Percentiles rank a stretch among this genome's conserved stretches.
Conservation (phyloP, 164 flowering plant genomes). For the Amborella trichopoda region DNA sequence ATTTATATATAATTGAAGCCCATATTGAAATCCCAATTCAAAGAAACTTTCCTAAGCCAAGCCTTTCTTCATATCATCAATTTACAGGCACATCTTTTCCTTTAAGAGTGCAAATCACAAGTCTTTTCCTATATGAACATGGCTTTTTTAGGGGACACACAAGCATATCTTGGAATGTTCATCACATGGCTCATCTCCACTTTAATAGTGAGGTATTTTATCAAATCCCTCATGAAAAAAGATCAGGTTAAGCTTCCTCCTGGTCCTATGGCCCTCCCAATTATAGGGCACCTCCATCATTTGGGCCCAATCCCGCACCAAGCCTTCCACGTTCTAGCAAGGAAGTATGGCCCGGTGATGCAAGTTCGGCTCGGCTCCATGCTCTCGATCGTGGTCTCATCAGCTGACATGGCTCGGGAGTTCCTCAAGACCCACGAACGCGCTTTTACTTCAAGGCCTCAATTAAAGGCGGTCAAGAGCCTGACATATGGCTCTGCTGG, state of each 20-base stretch:
- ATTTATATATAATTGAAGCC: no score
- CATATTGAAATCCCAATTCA: no score
- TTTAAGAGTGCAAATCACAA: no score
- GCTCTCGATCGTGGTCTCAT: conserved; percentile 29
- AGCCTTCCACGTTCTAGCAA: conserved; percentile 27
- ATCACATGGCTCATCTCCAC: no score
- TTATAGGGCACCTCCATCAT: conserved; percentile 56
- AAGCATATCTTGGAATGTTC: no score
- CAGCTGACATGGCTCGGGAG: conserved; percentile 30
- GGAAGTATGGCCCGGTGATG: conserved; percentile 39
- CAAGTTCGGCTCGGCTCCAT: conserved; percentile 36
- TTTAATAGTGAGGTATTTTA: no score
- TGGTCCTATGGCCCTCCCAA: conserved; percentile 31
- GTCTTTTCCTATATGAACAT: no score
- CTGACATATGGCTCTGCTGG: conserved; percentile 26
- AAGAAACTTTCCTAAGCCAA: no score
- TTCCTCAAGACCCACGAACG: conserved; percentile 37
- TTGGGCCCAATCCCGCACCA: conserved; percentile 31
- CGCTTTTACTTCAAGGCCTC: conserved; percentile 22
- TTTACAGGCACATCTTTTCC: no score
- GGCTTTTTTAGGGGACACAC: no score
- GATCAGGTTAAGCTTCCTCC: conserved; percentile 34
- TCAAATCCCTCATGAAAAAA: no score
- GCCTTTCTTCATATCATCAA: no score
- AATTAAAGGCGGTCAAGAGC: conserved; percentile 16